Conservation (phyloP, 2,329 filamentous ascomycete species). For the Colletotrichum falcatum region DNA sequence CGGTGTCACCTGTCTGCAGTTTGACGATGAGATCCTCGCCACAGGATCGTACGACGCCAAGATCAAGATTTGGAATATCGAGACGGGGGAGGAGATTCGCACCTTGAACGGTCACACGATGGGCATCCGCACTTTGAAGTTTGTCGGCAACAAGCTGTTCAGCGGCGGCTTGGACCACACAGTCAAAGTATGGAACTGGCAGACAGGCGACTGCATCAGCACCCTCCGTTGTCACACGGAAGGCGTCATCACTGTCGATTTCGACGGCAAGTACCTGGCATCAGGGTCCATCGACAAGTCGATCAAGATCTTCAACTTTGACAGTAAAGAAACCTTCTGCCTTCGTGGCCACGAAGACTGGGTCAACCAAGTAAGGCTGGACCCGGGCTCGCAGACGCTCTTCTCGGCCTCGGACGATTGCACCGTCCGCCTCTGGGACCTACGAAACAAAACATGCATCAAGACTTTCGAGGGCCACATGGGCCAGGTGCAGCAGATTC, state of each 20-base stretch:
- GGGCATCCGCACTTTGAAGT: constrained; percentile 90
- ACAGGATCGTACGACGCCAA: constrained; percentile 96
- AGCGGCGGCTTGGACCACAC: constrained; percentile 90
- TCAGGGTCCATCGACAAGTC: constrained; percentile 91
- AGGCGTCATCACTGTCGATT: constrained; percentile 89
- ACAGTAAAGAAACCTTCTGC: constrained; percentile 82
- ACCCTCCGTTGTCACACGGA: constrained; percentile 83
- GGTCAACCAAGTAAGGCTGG: constrained; percentile 95
- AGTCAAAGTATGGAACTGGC: constrained; percentile 97
- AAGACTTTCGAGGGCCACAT: constrained; percentile 85
- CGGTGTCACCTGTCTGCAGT: constrained; percentile 66
- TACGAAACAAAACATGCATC: constrained; percentile 86
- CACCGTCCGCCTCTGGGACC: constrained; percentile 91
- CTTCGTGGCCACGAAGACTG: constrained; percentile 90
- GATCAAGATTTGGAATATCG: constrained; percentile 95
- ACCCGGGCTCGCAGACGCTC: constrained; percentile 83
- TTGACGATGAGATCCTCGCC: constrained; percentile 91
- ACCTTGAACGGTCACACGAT: constrained; percentile 85
- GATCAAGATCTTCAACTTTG: constrained; percentile 93
- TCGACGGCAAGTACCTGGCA: constrained; percentile 84
- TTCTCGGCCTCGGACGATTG: constrained; percentile 96
- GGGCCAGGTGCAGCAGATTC: constrained; percentile 92
- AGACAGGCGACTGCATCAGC: constrained; percentile 86
- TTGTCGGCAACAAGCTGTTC: constrained; percentile 91
- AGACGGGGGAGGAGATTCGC: constrained; percentile 87